A percentile compares a stretch with the other conserved stretches of the same genome.
These are phyloP conservation scores for Auricularia heimuer DNA, from an alignment of 768 basidiomycete genomes.

Conservation along the genomic window DNA sequence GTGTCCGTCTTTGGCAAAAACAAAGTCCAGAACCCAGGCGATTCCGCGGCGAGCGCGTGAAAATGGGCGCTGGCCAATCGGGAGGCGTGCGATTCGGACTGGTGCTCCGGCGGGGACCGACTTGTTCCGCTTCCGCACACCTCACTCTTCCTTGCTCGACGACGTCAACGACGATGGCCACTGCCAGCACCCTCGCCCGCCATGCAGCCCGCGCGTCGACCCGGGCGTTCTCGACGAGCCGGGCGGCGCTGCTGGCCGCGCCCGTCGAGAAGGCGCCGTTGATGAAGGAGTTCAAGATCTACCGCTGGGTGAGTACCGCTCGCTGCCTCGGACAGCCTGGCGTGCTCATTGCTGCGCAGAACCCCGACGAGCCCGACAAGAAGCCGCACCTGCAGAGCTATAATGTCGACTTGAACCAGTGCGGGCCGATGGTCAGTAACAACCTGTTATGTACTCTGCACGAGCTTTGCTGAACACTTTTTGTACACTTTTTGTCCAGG, in stretches of 20 bases:
- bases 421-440: slow-evolving; percentile 76
- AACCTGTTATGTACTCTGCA: no score
- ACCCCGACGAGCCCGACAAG: slow-evolving; percentile 87
- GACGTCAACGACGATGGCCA: no score
- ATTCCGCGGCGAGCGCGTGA: no score
- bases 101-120: no score
- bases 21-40: no score
- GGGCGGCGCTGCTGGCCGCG: slow-evolving; percentile 22
- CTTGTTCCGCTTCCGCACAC: no score
- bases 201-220: background rate
- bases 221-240: slow-evolving; percentile 7
- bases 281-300: slow-evolving; percentile 95
- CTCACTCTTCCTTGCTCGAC: no score
- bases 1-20: no score
- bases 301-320: slow-evolving; percentile 76
- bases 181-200: background rate
- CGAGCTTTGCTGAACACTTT: no score
- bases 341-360: slow-evolving; percentile 32
- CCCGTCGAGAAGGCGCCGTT: slow-evolving; percentile 58
- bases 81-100: no score
- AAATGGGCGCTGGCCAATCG: no score
- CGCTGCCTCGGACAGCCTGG: background rate
- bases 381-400: slow-evolving; percentile 90
- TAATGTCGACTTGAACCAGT: slow-evolving; percentile 85
- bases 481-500: slow-evolving; percentile 23